These are phyloP conservation scores for Didymellaceae sp. DNA, from an alignment of 2,329 filamentous ascomycete species.

Conservation along the genomic window DNA sequence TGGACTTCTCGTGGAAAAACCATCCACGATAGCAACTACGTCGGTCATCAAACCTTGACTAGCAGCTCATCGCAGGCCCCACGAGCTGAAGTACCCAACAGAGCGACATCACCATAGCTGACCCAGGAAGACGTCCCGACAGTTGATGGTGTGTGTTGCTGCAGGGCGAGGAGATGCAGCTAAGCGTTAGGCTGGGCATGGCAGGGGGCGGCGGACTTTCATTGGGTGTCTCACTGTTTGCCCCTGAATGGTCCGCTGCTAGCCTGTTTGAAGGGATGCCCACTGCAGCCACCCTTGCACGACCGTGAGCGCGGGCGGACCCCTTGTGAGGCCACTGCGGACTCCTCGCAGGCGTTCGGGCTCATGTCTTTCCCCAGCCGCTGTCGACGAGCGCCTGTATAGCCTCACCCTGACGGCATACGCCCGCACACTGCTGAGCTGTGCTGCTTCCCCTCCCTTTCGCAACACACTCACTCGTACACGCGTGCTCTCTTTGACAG, in stretches of 20 bases:
- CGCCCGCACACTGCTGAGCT: constrained; percentile 43
- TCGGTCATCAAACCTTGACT: not conserved
- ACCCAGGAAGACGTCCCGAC: constrained; percentile 8
- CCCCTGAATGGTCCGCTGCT: constrained; percentile 34
- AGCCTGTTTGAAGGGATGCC: constrained; percentile 26
- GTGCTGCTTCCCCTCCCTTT: constrained; percentile 47
- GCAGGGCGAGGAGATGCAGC: constrained; percentile 29
- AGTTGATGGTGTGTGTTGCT: constrained; percentile 18
- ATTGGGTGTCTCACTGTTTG: constrained; percentile 29
- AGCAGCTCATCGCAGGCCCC: not conserved
- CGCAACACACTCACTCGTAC: constrained; percentile 20
- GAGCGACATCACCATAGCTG: constrained; percentile 5
- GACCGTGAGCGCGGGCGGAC: constrained; percentile 28
- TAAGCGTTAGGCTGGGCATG: constrained; percentile 15
- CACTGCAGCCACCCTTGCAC: constrained; percentile 34
- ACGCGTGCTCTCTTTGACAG: constrained; percentile 46
- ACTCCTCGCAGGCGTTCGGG: constrained; percentile 32
- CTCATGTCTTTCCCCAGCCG: constrained; percentile 38
- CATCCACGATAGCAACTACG: not conserved
- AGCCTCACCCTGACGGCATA: constrained; percentile 35
- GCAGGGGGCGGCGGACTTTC: constrained; percentile 20
- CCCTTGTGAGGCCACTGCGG: constrained; percentile 28
- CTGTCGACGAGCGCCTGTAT: constrained; percentile 37
- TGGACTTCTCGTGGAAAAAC: not conserved
- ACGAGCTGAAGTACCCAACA: constrained; percentile 1